Conservation (phyloP, 2,329 filamentous ascomycete species). For the Colletotrichum cuscutae region DNA sequence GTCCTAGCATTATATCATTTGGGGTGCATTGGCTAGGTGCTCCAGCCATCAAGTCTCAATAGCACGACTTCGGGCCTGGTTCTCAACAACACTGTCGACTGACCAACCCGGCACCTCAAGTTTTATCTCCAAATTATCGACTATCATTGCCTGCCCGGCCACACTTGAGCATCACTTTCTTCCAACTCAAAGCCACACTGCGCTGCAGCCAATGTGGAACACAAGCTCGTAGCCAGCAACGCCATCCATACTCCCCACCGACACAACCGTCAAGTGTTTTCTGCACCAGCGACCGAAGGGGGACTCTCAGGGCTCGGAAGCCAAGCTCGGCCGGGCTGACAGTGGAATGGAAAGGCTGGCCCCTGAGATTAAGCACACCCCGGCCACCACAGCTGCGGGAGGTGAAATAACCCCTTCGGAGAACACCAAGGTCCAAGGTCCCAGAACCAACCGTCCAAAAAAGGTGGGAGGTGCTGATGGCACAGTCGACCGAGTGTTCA, state of each 20-base stretch:
- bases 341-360: conserved; percentile 22
- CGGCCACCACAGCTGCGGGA: not conserved
- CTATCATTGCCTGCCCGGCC: not conserved
- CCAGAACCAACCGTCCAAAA: not conserved
- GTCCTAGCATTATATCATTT: not conserved
- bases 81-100: not conserved
- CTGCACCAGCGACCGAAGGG: not conserved
- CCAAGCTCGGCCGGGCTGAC: not conserved
- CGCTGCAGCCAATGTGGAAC: not conserved
- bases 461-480: conserved; percentile 49
- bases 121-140: not conserved
- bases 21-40: not conserved
- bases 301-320: not conserved
- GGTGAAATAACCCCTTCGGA: not conserved
- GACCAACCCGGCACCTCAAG: not conserved
- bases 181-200: not conserved
- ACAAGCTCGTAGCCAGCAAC: not conserved
- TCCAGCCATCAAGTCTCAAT: not conserved
- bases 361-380: not conserved
- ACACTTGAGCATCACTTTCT: not conserved
- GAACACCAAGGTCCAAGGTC: not conserved
- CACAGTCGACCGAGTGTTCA: conserved; percentile 51
- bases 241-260: not conserved
- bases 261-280: not conserved
- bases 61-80: not conserved